Conservation (phyloP, 73 alveolate species). For the Halteria grandinella region DNA sequence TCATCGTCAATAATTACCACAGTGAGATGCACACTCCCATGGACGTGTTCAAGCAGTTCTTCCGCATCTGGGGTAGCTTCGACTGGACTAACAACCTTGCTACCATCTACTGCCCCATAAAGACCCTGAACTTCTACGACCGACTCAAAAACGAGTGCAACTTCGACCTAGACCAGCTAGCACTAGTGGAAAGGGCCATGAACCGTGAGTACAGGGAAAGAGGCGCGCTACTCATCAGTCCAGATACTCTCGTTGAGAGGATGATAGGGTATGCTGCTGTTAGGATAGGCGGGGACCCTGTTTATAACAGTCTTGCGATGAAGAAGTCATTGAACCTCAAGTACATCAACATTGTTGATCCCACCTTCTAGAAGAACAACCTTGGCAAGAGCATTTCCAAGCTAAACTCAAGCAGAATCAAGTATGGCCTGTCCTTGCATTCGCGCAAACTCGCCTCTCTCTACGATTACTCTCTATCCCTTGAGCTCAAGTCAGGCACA, state of each 20-base stretch:
- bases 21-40: constrained; percentile 78
- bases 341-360: constrained; percentile 65
- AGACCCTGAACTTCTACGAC: constrained; percentile 1
- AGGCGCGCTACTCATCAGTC: neutral
- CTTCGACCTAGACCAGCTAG: constrained; percentile 24
- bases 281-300: neutral
- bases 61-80: constrained; percentile 72
- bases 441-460: too few species aligned
- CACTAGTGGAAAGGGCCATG: constrained; percentile 15
- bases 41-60: constrained; percentile 75
- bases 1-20: constrained; percentile 72
- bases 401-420: constrained; percentile 45
- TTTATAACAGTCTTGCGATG: neutral
- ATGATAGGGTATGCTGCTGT: constrained; percentile 4
- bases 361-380: constrained; percentile 59
- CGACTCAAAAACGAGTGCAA: constrained; percentile 18
- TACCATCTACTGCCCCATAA: constrained; percentile 64
- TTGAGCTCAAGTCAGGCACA: too few species aligned
- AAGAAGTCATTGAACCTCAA: constrained; percentile 27
- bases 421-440: constrained; percentile 24
- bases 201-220: constrained; percentile 23
- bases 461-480: too few species aligned
- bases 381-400: constrained; percentile 65
- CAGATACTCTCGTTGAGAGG: neutral
- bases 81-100: constrained; percentile 83